Percentiles rank a stretch among this genome's conserved stretches.
Conservation (phyloP, 2,329 filamentous ascomycete species). For the Curvularia lunata region DNA sequence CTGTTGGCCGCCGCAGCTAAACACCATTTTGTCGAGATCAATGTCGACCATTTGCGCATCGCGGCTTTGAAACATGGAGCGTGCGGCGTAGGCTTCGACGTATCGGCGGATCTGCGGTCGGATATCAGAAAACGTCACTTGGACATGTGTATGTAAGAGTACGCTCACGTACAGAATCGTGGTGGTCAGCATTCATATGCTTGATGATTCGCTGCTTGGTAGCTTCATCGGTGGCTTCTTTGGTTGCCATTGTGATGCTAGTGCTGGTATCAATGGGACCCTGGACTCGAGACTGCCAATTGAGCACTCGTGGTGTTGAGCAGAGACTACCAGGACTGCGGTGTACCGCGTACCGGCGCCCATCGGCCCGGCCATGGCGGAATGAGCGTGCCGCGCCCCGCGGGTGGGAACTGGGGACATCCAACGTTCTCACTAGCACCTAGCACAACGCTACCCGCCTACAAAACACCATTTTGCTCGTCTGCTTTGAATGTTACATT, state of each 20-base stretch:
- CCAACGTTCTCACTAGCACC: constrained; percentile 20
- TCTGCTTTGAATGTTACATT: not conserved
- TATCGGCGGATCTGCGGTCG: constrained; percentile 67
- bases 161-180: constrained; percentile 60
- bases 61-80: constrained; percentile 63
- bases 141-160: too few species aligned
- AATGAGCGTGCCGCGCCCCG: constrained; percentile 11
- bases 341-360: not conserved
- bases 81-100: constrained; percentile 71
- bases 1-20: constrained; percentile 60
- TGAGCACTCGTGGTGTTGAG: not conserved
- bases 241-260: constrained; percentile 32
- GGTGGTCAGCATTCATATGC: constrained; percentile 89
- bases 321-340: not conserved
- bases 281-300: not conserved
- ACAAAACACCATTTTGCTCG: not conserved
- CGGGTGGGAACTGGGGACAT: constrained; percentile 7
- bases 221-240: constrained; percentile 53
- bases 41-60: constrained; percentile 70
- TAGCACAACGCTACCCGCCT: constrained; percentile 17
- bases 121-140: constrained; percentile 12
- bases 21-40: constrained; percentile 65
- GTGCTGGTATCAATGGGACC: not conserved
- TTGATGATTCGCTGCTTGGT: constrained; percentile 69
- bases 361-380: constrained; percentile 18